Base-by-base conservation (phyloP, 495 filamentous ascomycete genomes). In the Lineolata rhizophorae region DNA sequence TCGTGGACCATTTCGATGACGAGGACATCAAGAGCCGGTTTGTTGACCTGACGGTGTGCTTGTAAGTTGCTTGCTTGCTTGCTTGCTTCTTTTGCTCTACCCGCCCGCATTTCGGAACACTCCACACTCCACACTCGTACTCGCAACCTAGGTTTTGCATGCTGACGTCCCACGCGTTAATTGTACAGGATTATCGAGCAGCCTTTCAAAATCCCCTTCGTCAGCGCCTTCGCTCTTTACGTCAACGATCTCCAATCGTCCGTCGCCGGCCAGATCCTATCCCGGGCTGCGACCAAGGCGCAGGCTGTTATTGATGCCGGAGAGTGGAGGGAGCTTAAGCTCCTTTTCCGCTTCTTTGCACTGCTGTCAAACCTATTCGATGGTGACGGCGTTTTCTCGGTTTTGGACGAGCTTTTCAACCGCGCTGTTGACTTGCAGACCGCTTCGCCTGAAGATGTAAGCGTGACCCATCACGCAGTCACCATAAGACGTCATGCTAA, bases 181-280 rank as follows among this genome's bases (percentile, higher is more conserved):
- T n/a, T n/a, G n/a, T 27, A n/a, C 38, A 60, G 42, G 40, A 45
- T 53, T 45, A 47, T 83, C 14, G 87, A 99, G 54, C 87, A 99
- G 53, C 85, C 90, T 0, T 72, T 99, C 53, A 94, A 94, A 56
- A 85, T 82, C 32, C 90, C 87, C 1, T 94, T 93, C 49, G 61
- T 87, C 32, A 83, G 82, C 18, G 76, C 74, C 16, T 69, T 83
- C 2, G 61, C 83, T 18, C 59, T 93, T 30, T 64, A 77, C 27
- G 59, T 68, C 35, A 87, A 94, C 54, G 60, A 62, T 20, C 53
- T 73, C 36, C 79, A 77, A 34, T 62, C 70, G 14, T 76, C 85
- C 38, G 56, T 87, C 21, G 62, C 70, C 18, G 56, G 62, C 25
- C 67, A 84, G 29, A 47, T 85, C 10, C 51, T 94, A 20, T 57